Percentiles rank a stretch among this genome's conserved stretches.
These are phyloP conservation scores for Dioszegia aurantiaca DNA, from an alignment of 768 basidiomycete genomes.

Conservation along the genomic window DNA sequence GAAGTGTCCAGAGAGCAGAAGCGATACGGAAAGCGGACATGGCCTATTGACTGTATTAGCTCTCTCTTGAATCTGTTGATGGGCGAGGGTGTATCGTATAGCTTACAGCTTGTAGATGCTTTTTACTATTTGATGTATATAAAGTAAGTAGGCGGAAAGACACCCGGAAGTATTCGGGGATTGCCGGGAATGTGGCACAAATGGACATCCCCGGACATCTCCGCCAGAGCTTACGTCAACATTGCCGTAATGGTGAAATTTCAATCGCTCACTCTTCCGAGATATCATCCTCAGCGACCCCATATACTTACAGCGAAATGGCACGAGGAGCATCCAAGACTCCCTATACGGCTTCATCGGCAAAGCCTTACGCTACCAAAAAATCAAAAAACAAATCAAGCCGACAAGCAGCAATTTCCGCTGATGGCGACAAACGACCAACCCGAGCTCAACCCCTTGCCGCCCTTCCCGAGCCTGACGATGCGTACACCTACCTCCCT, in stretches of 20 bases:
- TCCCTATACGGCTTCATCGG: conserved; percentile 12
- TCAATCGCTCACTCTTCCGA: background rate
- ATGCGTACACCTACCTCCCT: conserved; percentile 43
- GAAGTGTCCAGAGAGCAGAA: conserved; percentile 36
- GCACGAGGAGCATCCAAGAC: conserved; percentile 8
- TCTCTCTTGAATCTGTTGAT: too few species aligned
- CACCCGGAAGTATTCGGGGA: conserved; percentile 5
- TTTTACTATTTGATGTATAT: background rate
- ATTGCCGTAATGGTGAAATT: too few species aligned
- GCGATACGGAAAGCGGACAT: conserved; percentile 32
- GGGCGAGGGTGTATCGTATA: background rate
- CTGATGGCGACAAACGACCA: background rate
- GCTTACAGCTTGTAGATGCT: conserved; percentile 1
- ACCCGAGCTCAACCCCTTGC: conserved; percentile 15
- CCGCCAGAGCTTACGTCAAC: too few species aligned
- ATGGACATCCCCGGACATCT: background rate
- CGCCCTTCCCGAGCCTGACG: conserved; percentile 4
- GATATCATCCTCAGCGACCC: background rate
- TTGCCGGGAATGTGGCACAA: background rate
- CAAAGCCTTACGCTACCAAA: conserved; percentile 10
- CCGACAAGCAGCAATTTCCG: too few species aligned
- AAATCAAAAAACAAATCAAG: conserved; percentile 3
- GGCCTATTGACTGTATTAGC: conserved; percentile 10
- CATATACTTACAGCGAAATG: background rate
- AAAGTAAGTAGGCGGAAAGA: background rate